These are phyloP conservation scores for Saitozyma sp. DNA, from an alignment of 768 basidiomycete genomes.

Conservation along the genomic window DNA sequence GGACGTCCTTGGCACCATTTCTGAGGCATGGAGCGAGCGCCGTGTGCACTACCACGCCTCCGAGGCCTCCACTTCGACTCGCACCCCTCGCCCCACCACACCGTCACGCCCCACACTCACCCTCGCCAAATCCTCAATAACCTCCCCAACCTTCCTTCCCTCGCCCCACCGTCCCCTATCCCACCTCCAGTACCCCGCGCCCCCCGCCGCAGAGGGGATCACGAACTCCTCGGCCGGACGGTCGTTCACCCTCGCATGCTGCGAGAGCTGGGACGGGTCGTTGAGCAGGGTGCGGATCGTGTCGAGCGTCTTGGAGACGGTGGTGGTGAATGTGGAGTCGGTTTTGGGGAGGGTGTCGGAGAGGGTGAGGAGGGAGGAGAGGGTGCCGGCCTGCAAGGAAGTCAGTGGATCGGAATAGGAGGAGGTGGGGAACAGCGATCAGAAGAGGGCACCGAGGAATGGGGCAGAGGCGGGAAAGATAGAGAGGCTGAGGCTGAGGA, in stretches of 20 bases:
- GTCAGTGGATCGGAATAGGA: background rate
- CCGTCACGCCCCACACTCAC: constrained; percentile 54
- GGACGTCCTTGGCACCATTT: too few relatives aligned
- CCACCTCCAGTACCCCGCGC: constrained; percentile 75
- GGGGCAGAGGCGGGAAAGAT: background rate
- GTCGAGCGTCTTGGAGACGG: constrained; percentile 90
- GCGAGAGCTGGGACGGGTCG: constrained; percentile 62
- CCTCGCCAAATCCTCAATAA: constrained; percentile 81
- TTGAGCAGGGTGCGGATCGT: constrained; percentile 85
- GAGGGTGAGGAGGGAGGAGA: constrained; percentile 80
- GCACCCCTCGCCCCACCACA: background rate
- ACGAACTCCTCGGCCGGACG: constrained; percentile 74
- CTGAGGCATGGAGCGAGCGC: too few relatives aligned
- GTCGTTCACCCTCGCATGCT: constrained; percentile 61
- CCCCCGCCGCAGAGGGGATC: constrained; percentile 53
- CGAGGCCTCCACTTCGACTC: too few relatives aligned
- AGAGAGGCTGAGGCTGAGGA: too few relatives aligned
- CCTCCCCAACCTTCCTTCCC: constrained; percentile 76
- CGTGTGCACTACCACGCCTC: too few relatives aligned
- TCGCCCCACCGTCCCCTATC: constrained; percentile 86
- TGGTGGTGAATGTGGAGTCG: constrained; percentile 79
- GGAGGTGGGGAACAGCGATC: background rate
- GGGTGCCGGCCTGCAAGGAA: constrained; percentile 76
- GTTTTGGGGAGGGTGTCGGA: constrained; percentile 93
- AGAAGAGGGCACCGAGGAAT: background rate